Percentiles rank a stretch among this genome's conserved stretches.
Conservation (phyloP, 139 green algal species). For the Coccomyxa sp. region DNA sequence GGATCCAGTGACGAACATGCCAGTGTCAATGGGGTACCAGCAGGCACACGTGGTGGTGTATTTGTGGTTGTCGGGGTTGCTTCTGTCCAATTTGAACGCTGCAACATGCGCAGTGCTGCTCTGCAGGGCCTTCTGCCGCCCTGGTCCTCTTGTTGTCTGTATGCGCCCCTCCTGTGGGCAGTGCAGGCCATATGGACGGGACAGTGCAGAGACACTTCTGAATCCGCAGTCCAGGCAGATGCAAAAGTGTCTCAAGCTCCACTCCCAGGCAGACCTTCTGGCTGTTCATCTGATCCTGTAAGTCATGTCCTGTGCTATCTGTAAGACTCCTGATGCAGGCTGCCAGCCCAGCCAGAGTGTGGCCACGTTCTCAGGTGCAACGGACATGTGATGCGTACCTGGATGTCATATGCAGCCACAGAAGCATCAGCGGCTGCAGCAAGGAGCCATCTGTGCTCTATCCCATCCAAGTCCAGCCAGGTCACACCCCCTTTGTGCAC, state of each 20-base stretch:
- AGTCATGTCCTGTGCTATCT: too few relatives aligned
- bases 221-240: too few relatives aligned
- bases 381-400: conserved; percentile 5
- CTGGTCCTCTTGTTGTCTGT: background rate
- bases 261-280: too few relatives aligned
- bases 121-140: background rate
- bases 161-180: background rate
- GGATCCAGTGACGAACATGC: conserved; percentile 67
- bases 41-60: conserved; percentile 40
- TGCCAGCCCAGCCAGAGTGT: too few relatives aligned
- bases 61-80: conserved; percentile 24
- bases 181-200: background rate
- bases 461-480: conserved; percentile 56
- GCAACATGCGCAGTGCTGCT: background rate
- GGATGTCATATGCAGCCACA: conserved; percentile 54
- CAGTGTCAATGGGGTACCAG: conserved; percentile 88
- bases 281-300: too few relatives aligned
- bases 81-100: conserved; percentile 1
- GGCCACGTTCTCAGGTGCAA: background rate
- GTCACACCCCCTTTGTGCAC: conserved; percentile 35
- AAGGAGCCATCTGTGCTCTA: conserved; percentile 69
- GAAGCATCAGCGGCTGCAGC: conserved; percentile 33
- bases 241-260: too few relatives aligned
- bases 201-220: background rate
- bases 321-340: too few relatives aligned